A percentile compares a stretch with the other conserved stretches of the same genome.
phyloP scores from a whole-genome alignment of 441 rosid species.

The Brassica balearica region DNA sequence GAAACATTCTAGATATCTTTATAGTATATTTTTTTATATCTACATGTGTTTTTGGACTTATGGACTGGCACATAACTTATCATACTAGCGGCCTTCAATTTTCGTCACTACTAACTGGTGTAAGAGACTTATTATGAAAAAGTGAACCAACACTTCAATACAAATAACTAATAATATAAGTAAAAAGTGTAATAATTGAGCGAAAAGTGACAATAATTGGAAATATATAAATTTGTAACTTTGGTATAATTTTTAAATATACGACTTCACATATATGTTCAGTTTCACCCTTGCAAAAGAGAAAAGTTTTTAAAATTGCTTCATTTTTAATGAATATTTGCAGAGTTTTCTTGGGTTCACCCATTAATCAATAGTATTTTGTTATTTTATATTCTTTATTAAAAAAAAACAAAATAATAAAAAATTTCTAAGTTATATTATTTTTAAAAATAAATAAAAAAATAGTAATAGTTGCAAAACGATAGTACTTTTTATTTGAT shows the following conservation, averaged over 20 bases:
- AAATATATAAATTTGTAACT: neutral
- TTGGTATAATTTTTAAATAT: neutral
- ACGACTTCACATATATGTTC: neutral
- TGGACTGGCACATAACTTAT: constrained; percentile 34
- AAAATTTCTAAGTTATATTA: too few species aligned
- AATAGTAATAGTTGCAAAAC: too few species aligned
- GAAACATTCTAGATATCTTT: constrained; percentile 35
- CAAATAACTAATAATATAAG: neutral
- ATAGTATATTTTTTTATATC: neutral
- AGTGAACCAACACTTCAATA: neutral
- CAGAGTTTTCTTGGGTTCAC: too few species aligned
- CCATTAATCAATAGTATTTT: too few species aligned
- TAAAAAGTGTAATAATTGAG: neutral
- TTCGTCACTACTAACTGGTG: constrained; percentile 31
- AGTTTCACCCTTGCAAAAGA: neutral
- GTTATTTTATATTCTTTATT: too few species aligned
- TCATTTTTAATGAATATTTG: neutral
- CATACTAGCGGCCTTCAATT: constrained; percentile 37
- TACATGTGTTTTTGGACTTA: constrained; percentile 16
- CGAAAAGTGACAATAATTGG: neutral
- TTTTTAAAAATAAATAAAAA: too few species aligned
- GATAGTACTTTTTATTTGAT: too few species aligned
- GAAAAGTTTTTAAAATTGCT: neutral
- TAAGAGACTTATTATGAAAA: constrained; percentile 8
- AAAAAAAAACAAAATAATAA: too few species aligned